Conservation (phyloP, 768 basidiomycete species). For the Porpolomopsis calyptriformis region DNA sequence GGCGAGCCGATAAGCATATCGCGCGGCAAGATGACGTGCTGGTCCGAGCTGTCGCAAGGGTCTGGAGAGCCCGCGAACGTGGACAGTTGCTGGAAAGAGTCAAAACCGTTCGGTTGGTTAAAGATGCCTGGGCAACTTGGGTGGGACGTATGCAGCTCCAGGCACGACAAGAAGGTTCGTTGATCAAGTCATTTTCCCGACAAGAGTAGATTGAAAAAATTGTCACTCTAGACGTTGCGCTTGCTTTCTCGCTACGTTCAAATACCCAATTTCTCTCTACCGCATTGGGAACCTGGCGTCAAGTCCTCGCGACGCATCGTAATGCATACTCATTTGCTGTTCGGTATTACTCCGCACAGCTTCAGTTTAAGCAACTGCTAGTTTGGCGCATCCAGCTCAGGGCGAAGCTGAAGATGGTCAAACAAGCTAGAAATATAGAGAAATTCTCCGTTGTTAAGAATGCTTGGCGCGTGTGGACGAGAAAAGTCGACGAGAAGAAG, state of each 20-base stretch:
- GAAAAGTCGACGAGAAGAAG: conserved; percentile 31
- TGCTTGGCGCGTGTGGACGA: conserved; percentile 40
- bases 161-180: conserved; percentile 36
- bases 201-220: conserved; percentile 7
- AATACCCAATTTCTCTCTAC: conserved; percentile 28
- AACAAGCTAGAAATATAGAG: conserved; percentile 45
- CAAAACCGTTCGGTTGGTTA: conserved; percentile 33
- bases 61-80: conserved; percentile 63
- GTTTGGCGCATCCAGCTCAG: conserved; percentile 49
- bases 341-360: conserved; percentile 34
- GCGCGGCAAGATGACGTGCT: conserved; percentile 48
- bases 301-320: conserved; percentile 31
- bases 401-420: conserved; percentile 35
- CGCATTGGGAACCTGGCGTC: conserved; percentile 37
- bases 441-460: conserved; percentile 40
- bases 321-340: conserved; percentile 39
- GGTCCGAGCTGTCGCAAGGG: conserved; percentile 44
- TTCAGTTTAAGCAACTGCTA: conserved; percentile 33
- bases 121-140: conserved; percentile 43
- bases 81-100: conserved; percentile 48
- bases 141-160: conserved; percentile 30
- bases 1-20: conserved; percentile 45
- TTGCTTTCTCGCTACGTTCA: conserved; percentile 37
- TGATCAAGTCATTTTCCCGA: not conserved
- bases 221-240: conserved; percentile 40